Evolutionary conservation across 2,329 filamentous ascomycete species (phyloP), one percentile per base, ranked within the genome.

Genomic region (Neobulgaria alba): DNA sequence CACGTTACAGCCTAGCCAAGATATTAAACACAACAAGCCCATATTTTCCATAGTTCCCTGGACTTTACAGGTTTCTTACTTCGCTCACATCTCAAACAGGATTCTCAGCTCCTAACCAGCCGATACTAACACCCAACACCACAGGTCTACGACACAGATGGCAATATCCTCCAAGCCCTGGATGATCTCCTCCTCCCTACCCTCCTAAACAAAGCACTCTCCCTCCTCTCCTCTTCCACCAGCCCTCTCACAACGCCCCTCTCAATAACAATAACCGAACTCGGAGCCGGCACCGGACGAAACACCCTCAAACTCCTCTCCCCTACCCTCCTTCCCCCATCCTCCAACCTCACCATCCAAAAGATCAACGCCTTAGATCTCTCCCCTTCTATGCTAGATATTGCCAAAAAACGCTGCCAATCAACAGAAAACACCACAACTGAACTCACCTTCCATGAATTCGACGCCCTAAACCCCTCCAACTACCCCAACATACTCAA

Each of bases 201-300:
- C 1, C 55, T 78, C 0, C 65, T 82, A 0, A 70, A 73, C 0
- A 47, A 56, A 1, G 69, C 77, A 33, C 50, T 77, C 3, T 56
- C 9, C 65, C 33, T 45, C 41, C 30, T 48, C 49, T 12, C 35
- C 51, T 29, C 33, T 30, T 8, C 26, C 12, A 10, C 14, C 35
- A 34, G 14, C 20, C 33, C 4, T 5, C 21, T 20, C 37, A 26
- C 30, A 38, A 29, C 23, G 23, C 23, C 23, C 23, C 61, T 79
- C 10, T 41, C 41, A 30, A 37, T 47, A 78, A 19, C 36, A 16
- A 61, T 81, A 10, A 47, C 42, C n/a, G 78, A 82, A 50, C 61
- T 82, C 2, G 79, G 78, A 17, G 81, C 77, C 52, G 79, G 79
- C 2, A 83, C 79, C 0, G 78, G 75, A 2, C 67, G 79, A 26